Evolutionary conservation across 495 filamentous ascomycete genomes (phyloP).

Genomic region (Penicillium dipodomyicola): DNA sequence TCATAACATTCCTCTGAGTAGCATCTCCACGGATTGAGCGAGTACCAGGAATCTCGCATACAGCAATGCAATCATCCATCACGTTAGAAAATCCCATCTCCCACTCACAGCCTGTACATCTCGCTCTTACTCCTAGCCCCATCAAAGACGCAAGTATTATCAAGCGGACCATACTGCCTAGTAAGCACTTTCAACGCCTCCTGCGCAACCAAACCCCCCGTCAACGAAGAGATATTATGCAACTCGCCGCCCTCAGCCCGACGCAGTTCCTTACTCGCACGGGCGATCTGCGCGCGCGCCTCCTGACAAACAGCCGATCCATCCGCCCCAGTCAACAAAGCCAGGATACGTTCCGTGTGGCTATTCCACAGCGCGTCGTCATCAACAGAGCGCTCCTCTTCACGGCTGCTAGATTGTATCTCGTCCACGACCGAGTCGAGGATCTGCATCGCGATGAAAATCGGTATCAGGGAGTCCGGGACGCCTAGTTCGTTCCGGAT

Average conservation of each 20-base stretch:
- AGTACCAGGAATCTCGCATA: neutral
- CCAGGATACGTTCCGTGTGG: slow-evolving; percentile 45
- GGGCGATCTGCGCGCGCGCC: slow-evolving; percentile 40
- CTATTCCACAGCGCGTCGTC: slow-evolving; percentile 37
- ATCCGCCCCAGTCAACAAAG: slow-evolving; percentile 47
- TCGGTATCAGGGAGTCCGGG: slow-evolving; percentile 64
- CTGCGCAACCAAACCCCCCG: slow-evolving; percentile 90
- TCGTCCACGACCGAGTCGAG: slow-evolving; percentile 53
- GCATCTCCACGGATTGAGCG: neutral
- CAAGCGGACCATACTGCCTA: slow-evolving; percentile 91
- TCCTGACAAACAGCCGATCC: slow-evolving; percentile 42
- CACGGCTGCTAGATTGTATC: slow-evolving; percentile 27
- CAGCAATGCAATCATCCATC: neutral
- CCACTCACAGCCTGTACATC: slow-evolving; percentile 49
- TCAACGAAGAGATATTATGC: slow-evolving; percentile 89
- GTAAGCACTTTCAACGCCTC: slow-evolving; percentile 96
- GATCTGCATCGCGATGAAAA: slow-evolving; percentile 73
- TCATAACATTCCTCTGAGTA: slow-evolving; percentile 1
- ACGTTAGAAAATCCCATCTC: neutral
- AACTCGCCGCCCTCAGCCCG: slow-evolving; percentile 82
- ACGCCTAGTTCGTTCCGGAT: slow-evolving; percentile 36
- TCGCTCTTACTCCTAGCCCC: slow-evolving; percentile 77
- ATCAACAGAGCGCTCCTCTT: slow-evolving; percentile 31
- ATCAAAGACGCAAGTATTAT: slow-evolving; percentile 92
- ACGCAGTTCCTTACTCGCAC: slow-evolving; percentile 63